Percentiles rank a stretch among this genome's conserved stretches.
These are phyloP conservation scores for Allium cepa DNA, from an alignment of 106 monocot genomes.

Conservation along the genomic window DNA sequence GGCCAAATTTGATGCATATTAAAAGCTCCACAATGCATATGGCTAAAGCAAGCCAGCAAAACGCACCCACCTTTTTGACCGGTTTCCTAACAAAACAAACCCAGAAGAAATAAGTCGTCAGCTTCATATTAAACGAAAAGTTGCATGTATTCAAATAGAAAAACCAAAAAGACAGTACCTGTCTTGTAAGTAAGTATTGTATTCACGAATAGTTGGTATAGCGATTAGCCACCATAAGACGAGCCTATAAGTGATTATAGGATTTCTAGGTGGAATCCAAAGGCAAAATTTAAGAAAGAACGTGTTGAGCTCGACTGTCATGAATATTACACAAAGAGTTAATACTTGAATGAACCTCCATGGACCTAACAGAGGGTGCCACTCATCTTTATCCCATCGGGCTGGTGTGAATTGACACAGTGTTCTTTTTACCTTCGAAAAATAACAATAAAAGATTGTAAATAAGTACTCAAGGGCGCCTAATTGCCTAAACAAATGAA, in stretches of 20 bases:
- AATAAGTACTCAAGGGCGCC: no score
- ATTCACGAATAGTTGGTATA: conserved; percentile 94
- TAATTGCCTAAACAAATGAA: no score
- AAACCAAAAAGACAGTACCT: conserved; percentile 29
- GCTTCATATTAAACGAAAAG: no score
- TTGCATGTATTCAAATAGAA: no score
- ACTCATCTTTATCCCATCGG: conserved; percentile 91
- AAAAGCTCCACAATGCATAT: conserved; percentile 98
- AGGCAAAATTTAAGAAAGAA: conserved; percentile 95
- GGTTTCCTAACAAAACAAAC: conserved; percentile 37
- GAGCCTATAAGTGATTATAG: conserved; percentile 60
- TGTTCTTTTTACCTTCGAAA: conserved; percentile 72
- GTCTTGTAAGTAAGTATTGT: conserved; percentile 94
- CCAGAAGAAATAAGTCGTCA: not conserved
- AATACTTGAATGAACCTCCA: conserved; percentile 93
- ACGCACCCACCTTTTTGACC: conserved; percentile 85
- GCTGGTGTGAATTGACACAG: conserved; percentile 92
- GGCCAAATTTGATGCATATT: conserved; percentile 86
- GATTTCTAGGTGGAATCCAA: conserved; percentile 93
- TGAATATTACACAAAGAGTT: conserved; percentile 69
- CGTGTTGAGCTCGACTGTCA: conserved; percentile 91
- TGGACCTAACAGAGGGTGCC: conserved; percentile 84
- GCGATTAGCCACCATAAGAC: conserved; percentile 94
- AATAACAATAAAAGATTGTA: no score
- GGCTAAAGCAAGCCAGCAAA: conserved; percentile 94